Percentiles rank a stretch among this genome's conserved stretches.
phyloP scores from a whole-genome alignment of 2,329 filamentous ascomycete genomes.

The Neophaeococcomyces mojaviensis region DNA sequence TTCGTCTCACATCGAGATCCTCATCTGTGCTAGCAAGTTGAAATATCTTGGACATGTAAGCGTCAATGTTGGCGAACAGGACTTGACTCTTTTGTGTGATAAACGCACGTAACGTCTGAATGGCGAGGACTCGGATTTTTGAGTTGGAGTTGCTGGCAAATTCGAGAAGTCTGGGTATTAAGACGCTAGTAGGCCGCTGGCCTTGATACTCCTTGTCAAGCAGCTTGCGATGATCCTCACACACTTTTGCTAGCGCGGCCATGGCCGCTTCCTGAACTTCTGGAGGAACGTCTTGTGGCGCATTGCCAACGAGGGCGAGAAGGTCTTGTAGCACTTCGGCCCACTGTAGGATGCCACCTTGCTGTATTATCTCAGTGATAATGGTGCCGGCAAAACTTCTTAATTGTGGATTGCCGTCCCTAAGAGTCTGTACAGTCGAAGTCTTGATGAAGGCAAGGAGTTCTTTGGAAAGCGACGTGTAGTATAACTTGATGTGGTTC shows the following conservation, averaged over 20 bases:
- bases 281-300: conserved; percentile 57
- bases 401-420: conserved; percentile 74
- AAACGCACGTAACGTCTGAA: conserved; percentile 86
- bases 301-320: conserved; percentile 67
- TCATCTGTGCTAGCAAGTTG: conserved; percentile 63
- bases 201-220: conserved; percentile 83
- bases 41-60: conserved; percentile 76
- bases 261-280: conserved; percentile 88
- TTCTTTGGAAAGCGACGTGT: conserved; percentile 65
- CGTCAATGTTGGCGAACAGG: conserved; percentile 71
- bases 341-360: conserved; percentile 82
- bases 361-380: conserved; percentile 81
- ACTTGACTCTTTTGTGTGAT: conserved; percentile 76
- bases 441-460: conserved; percentile 73
- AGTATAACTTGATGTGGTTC: conserved; percentile 74
- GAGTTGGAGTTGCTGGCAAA: conserved; percentile 70
- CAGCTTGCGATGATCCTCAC: conserved; percentile 85
- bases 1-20: conserved; percentile 74
- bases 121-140: conserved; percentile 70
- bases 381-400: conserved; percentile 86
- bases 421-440: conserved; percentile 68
- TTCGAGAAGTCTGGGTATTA: conserved; percentile 83
- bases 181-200: conserved; percentile 75
- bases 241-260: conserved; percentile 87
- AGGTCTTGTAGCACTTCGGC: conserved; percentile 82